Evolutionary conservation across 2,329 filamentous ascomycete genomes (phyloP).

Genomic region (Penicillium sp.): DNA sequence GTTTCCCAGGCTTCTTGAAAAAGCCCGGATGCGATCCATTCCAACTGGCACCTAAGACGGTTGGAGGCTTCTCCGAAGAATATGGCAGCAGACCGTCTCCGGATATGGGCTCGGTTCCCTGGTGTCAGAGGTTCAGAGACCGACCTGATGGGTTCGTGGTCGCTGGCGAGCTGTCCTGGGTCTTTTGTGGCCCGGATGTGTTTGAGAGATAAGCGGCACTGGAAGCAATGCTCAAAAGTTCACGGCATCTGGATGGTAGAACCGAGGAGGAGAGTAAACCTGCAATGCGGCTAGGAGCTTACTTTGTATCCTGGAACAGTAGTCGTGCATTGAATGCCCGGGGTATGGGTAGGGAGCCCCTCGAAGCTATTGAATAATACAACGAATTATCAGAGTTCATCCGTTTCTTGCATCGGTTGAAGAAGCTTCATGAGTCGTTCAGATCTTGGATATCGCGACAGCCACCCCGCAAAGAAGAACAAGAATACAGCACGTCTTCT

Average conservation of each 20-base stretch:
- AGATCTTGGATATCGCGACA: constrained; percentile 20
- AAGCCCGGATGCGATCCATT: neutral
- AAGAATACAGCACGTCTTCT: neutral
- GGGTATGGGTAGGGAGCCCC: constrained; percentile 3
- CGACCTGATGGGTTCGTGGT: neutral
- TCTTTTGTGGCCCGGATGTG: neutral
- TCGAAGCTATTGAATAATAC: constrained; percentile 21
- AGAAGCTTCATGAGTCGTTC: constrained; percentile 29
- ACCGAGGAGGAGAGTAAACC: constrained; percentile 18
- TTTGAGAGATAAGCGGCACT: constrained; percentile 23
- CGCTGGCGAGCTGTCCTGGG: neutral
- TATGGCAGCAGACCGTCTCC: neutral
- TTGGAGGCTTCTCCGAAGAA: neutral
- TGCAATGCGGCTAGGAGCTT: constrained; percentile 20
- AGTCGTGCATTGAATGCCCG: neutral
- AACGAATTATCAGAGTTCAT: constrained; percentile 29
- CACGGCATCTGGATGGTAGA: constrained; percentile 3
- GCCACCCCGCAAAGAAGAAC: neutral
- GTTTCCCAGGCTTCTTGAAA: neutral
- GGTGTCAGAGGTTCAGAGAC: too few relatives aligned
- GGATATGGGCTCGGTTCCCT: neutral
- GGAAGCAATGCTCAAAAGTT: constrained; percentile 23
- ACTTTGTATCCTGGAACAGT: constrained; percentile 24
- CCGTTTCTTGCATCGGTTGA: constrained; percentile 41
- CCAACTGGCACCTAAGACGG: neutral